phyloP scores from a whole-genome alignment of 352 stramenopile genomes.

The Phytopythium delawarense region DNA sequence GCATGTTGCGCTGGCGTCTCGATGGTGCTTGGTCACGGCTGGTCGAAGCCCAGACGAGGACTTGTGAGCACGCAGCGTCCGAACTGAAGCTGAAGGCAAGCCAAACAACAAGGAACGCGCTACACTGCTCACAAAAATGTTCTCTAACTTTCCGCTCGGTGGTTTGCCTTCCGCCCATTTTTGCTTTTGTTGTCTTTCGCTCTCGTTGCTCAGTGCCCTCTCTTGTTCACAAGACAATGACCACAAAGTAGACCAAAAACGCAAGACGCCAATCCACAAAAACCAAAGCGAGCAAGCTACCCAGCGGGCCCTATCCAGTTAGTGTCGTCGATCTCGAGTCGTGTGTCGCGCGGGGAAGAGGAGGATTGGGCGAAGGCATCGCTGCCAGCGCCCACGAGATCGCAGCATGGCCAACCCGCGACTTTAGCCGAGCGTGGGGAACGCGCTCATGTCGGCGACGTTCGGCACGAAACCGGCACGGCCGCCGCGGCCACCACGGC shows the following conservation, averaged over 20 bases:
- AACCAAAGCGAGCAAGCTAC: constrained; percentile 24
- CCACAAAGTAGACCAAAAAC: neutral
- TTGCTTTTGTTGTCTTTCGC: constrained; percentile 4
- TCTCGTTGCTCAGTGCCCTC: neutral
- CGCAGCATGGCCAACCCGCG: constrained; percentile 50
- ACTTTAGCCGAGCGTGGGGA: constrained; percentile 80
- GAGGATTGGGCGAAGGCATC: constrained; percentile 26
- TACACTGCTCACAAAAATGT: constrained; percentile 54
- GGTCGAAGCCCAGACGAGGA: neutral
- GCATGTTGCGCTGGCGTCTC: too few species aligned
- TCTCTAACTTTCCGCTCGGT: constrained; percentile 72
- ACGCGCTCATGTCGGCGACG: constrained; percentile 80
- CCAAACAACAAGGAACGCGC: neutral
- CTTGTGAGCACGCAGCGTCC: neutral
- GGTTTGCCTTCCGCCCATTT: constrained; percentile 12
- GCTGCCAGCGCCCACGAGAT: constrained; percentile 31
- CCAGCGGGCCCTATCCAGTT: constrained; percentile 62
- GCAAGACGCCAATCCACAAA: constrained; percentile 6
- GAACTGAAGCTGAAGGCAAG: neutral
- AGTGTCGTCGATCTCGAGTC: constrained; percentile 35
- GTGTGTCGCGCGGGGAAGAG: constrained; percentile 44
- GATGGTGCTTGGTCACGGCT: neutral
- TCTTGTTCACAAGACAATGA: constrained; percentile 1
- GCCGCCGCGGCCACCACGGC: constrained; percentile 12
- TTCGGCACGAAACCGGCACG: constrained; percentile 40